Base-by-base conservation (phyloP, 2,329 filamentous ascomycete species). In the Coniochaeta pulveracea region DNA sequence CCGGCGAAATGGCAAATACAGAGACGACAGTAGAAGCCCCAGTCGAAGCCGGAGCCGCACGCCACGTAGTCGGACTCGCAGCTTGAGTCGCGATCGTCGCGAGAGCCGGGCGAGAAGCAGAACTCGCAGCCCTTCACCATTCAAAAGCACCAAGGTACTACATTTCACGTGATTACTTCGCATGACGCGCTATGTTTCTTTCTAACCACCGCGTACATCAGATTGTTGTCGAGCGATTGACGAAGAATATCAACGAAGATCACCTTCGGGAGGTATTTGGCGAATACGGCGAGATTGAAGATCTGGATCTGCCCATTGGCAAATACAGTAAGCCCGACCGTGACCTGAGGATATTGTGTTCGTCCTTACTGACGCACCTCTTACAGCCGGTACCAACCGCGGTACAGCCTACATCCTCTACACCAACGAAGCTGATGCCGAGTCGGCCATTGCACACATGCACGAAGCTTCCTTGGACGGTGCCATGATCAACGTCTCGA, bases 391-490 rank as follows among this genome's bases (percentile, higher is more conserved):
- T 54, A 86, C 78, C 34, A 96, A 96, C 50, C 80, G 89, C 37
- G 89, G 91, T 29, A 93, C 85, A 18, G 91, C 89, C 19, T 96
- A 95, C 55, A 86, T 96, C 41, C 68, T 94, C 26, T 98, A 81
- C 57, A 65, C 76, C 34, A 69, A 80, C 43, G 74, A 86, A 42
- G 66, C 72, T 32, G 81, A 89, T 42, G 89, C 91, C 16, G 85
- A 95, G 57, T 68, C 76, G 10, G 91, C 91, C 18, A 93, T 95
- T 46, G 76, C 88, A 12, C 84, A 93, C 53, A 96, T 98, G 91
- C 91, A 98, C 56, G 91, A 98, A 60, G 85, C 84, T n/a, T 84
- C 93, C 50, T 62, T 94, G 18, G 88, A 95, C 55, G 86, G 86
- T 33, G 75, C 79, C 15, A 67, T 76, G 24, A 78, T 95, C 49